Evolutionary conservation across 1,139 yeast genomes (phyloP).

Genomic region (Lizanozyma gosingica): DNA sequence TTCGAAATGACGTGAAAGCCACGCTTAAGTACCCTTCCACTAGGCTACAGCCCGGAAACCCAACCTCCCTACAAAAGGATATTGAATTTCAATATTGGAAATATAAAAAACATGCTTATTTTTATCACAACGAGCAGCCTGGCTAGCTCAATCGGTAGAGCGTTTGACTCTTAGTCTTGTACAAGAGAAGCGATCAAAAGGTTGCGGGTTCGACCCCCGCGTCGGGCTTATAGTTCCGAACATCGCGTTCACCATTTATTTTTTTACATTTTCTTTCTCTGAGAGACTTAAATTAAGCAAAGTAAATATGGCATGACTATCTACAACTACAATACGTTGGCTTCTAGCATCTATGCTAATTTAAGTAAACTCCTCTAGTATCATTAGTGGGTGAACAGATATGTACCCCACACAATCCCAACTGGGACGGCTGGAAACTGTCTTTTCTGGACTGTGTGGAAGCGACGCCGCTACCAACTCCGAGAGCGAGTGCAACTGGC

Average conservation of each 20-base stretch:
- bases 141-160: not conserved
- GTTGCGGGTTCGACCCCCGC: conserved; percentile 20
- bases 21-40: too few relatives aligned
- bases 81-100: too few relatives aligned
- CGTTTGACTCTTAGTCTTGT: not conserved
- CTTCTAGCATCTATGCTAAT: too few relatives aligned
- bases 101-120: too few relatives aligned
- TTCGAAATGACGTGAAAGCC: too few relatives aligned
- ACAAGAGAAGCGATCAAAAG: conserved; percentile 9
- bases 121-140: too few relatives aligned
- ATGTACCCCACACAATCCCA: not conserved
- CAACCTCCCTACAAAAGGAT: too few relatives aligned
- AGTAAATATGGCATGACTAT: too few relatives aligned
- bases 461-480: not conserved
- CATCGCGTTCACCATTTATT: not conserved
- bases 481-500: too few relatives aligned
- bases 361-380: too few relatives aligned
- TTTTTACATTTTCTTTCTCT: not conserved
- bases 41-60: too few relatives aligned
- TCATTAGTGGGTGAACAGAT: not conserved
- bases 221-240: conserved; percentile 10
- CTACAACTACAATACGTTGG: not conserved
- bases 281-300: too few relatives aligned
- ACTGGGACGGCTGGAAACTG: not conserved
- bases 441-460: not conserved